Percentiles rank a stretch among this genome's conserved stretches.
Evolutionary conservation across 1,139 yeast genomes (phyloP).

Genomic region (Scheffersomyces lignicola): DNA sequence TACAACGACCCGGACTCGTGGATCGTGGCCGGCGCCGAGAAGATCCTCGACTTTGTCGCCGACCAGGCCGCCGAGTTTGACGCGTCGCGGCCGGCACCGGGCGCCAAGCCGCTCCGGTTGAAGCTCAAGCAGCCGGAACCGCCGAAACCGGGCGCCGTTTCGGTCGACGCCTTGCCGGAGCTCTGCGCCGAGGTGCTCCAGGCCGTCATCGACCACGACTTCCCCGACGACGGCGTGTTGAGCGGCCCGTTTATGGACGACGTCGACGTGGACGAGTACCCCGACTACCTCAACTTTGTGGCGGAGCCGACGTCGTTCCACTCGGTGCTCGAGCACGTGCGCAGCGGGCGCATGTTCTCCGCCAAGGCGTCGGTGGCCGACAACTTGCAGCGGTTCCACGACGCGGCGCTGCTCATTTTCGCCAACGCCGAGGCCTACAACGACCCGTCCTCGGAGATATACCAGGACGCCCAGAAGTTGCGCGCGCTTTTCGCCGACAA

Average conservation of each 20-base stretch:
- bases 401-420: conserved; percentile 52
- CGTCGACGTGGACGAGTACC: conserved; percentile 55
- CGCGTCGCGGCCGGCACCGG: conserved; percentile 8
- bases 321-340: conserved; percentile 42
- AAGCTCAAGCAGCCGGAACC: conserved; percentile 12
- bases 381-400: conserved; percentile 47
- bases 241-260: conserved; percentile 60
- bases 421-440: conserved; percentile 59
- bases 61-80: conserved; percentile 36
- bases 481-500: conserved; percentile 33
- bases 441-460: conserved; percentile 54
- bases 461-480: conserved; percentile 55
- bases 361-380: conserved; percentile 29
- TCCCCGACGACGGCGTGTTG: conserved; percentile 43
- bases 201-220: conserved; percentile 43
- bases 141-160: conserved; percentile 12
- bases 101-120: conserved; percentile 11
- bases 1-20: conserved; percentile 64
- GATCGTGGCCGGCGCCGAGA: conserved; percentile 58
- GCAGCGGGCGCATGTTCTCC: conserved; percentile 39
- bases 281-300: conserved; percentile 58
- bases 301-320: conserved; percentile 58
- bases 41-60: conserved; percentile 42
- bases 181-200: conserved; percentile 28
- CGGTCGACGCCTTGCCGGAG: conserved; percentile 23